phyloP scores from a whole-genome alignment of 2,329 filamentous ascomycete species.

The Thermomyces lanuginosus region DNA sequence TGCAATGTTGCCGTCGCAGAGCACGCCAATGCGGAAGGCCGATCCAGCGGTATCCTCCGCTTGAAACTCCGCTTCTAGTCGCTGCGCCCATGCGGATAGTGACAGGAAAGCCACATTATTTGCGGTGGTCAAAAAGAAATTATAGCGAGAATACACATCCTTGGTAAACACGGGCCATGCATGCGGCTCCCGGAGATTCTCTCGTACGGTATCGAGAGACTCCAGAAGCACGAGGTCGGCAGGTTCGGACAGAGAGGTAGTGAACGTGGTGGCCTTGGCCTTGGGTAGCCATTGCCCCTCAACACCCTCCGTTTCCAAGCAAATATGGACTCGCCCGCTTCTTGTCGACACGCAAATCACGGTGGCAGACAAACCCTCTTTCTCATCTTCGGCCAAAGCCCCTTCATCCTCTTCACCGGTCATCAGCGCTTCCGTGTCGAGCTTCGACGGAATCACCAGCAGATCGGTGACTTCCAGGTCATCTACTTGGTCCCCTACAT shows the following conservation, averaged over 20 bases:
- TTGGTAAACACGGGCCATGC: slow-evolving; percentile 40
- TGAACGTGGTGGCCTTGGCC: slow-evolving; percentile 24
- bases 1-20: slow-evolving; percentile 37
- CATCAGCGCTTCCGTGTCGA: slow-evolving; percentile 37
- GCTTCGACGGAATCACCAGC: slow-evolving; percentile 37
- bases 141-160: slow-evolving; percentile 40
- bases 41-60: slow-evolving; percentile 35
- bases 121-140: slow-evolving; percentile 41
- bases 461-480: slow-evolving; percentile 46
- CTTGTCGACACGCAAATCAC: slow-evolving; percentile 42
- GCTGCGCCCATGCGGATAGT: slow-evolving; percentile 39
- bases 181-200: slow-evolving; percentile 10
- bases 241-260: slow-evolving; percentile 24
- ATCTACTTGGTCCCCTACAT: slow-evolving; percentile 33
- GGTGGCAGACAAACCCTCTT: slow-evolving; percentile 38
- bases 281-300: slow-evolving; percentile 47
- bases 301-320: slow-evolving; percentile 45
- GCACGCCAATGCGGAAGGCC: slow-evolving; percentile 39
- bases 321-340: slow-evolving; percentile 40
- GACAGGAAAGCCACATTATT: slow-evolving; percentile 40
- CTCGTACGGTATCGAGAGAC: slow-evolving; percentile 25
- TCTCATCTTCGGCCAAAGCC: slow-evolving; percentile 25
- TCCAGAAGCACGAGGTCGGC: slow-evolving; percentile 30
- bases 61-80: slow-evolving; percentile 41
- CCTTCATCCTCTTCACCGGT: slow-evolving; percentile 35